Evolutionary conservation across 1,139 yeast species (phyloP).

Genomic region (Arxiozyma heterogenica): DNA sequence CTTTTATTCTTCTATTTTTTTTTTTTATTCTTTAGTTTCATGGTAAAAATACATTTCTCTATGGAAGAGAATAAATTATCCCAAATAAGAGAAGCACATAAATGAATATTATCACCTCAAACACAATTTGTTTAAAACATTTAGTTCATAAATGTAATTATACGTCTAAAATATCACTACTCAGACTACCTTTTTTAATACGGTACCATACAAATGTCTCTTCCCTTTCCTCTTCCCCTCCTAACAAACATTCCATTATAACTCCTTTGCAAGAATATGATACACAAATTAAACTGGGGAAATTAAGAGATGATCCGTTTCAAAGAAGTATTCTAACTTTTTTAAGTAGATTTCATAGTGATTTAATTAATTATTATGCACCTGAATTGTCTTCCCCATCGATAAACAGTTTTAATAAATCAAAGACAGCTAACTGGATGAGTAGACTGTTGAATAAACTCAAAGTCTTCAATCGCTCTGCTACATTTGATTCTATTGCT

Average conservation of each 20-base stretch:
- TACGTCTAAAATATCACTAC: background rate
- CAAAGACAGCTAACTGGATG: background rate
- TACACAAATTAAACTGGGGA: conserved; percentile 42
- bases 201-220: background rate
- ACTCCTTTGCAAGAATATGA: conserved; percentile 58
- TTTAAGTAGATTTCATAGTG: conserved; percentile 44
- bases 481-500: background rate
- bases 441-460: background rate
- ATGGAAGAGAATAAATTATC: no score
- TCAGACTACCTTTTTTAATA: background rate
- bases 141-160: no score
- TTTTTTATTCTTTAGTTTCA: background rate
- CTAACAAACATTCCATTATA: background rate
- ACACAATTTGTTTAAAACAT: background rate
- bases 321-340: conserved; percentile 53
- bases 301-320: conserved; percentile 54
- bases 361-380: conserved; percentile 43
- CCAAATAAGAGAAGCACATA: background rate
- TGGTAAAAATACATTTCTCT: background rate
- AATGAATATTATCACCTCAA: background rate
- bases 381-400: conserved; percentile 36
- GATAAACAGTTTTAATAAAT: background rate
- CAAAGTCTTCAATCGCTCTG: background rate
- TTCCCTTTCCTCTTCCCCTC: background rate
- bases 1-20: no score